Conservation (phyloP, 305 asterid species). For the Fraxinus angustifolia region DNA sequence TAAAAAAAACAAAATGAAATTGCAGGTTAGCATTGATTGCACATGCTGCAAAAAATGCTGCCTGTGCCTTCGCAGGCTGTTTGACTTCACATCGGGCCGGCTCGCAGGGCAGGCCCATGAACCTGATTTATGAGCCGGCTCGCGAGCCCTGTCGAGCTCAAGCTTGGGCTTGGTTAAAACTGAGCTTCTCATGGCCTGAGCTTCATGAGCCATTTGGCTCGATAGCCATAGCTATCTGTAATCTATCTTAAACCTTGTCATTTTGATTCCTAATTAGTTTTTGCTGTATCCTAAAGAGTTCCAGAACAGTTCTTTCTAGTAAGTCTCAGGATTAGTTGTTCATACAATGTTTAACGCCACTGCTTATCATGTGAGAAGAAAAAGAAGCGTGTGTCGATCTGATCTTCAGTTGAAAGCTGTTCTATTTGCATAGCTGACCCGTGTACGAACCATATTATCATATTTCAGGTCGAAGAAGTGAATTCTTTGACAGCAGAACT, state of each 20-base stretch:
- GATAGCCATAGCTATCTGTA: background rate
- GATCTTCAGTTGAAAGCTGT: background rate
- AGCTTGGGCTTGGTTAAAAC: background rate
- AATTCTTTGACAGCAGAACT: constrained; percentile 42
- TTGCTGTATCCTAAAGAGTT: background rate
- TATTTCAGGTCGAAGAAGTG: constrained; percentile 42
- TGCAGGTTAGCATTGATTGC: background rate
- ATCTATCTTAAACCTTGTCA: background rate
- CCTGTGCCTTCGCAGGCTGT: background rate
- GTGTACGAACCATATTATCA: background rate
- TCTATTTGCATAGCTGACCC: constrained; percentile 1
- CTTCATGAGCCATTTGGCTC: background rate
- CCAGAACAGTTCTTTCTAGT: background rate
- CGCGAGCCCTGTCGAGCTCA: background rate
- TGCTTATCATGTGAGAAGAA: background rate
- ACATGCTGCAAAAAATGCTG: background rate
- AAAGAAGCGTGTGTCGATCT: background rate
- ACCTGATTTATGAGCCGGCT: background rate
- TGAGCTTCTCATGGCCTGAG: background rate
- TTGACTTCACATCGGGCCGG: background rate
- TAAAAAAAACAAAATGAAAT: background rate
- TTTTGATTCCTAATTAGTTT: background rate
- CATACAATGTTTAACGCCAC: background rate
- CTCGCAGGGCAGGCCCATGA: background rate
- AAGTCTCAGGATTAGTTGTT: background rate